A percentile compares a stretch with the other conserved stretches of the same genome.
These are phyloP conservation scores for Chaetomium sp. DNA, from an alignment of 2,329 filamentous ascomycete species.

Conservation along the genomic window DNA sequence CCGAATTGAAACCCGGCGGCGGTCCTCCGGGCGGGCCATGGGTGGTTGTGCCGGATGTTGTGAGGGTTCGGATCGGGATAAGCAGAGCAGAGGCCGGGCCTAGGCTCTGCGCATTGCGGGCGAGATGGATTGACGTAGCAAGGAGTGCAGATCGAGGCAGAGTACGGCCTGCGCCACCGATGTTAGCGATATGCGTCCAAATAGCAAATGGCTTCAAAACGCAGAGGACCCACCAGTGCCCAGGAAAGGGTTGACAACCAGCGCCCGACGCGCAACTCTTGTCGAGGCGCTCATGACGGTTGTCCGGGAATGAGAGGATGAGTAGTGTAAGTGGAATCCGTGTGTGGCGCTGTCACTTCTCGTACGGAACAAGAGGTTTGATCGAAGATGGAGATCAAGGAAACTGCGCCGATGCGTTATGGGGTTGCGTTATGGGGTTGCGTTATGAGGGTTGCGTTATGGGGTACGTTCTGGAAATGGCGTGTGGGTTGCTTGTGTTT, in stretches of 20 bases:
- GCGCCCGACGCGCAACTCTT: slow-evolving; percentile 57
- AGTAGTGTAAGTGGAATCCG: slow-evolving; percentile 16
- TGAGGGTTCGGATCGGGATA: slow-evolving; percentile 58
- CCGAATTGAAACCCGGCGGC: slow-evolving; percentile 88
- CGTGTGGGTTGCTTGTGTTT: background rate
- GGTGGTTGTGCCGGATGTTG: slow-evolving; percentile 57
- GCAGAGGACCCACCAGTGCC: slow-evolving; percentile 46
- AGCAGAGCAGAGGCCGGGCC: slow-evolving; percentile 58
- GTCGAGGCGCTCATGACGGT: slow-evolving; percentile 58
- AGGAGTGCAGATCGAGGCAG: slow-evolving; percentile 50
- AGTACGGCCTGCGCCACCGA: slow-evolving; percentile 45
- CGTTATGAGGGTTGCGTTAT: background rate
- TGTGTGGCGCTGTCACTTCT: slow-evolving; percentile 1
- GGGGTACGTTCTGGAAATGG: background rate
- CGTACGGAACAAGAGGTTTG: background rate
- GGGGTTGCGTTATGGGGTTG: background rate
- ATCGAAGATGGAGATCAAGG: slow-evolving; percentile 1
- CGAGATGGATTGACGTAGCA: slow-evolving; percentile 50
- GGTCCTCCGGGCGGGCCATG: slow-evolving; percentile 61
- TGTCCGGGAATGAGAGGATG: slow-evolving; percentile 12
- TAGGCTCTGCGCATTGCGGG: slow-evolving; percentile 51
- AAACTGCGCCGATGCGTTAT: slow-evolving; percentile 26
- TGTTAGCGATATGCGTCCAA: slow-evolving; percentile 34
- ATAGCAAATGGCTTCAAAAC: slow-evolving; percentile 12
- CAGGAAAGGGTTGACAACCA: slow-evolving; percentile 55